Percentiles rank a stretch among this genome's conserved stretches.
Conservation (phyloP, 1,284 basidiomycete species). For the Pisolithus thermaeus region DNA sequence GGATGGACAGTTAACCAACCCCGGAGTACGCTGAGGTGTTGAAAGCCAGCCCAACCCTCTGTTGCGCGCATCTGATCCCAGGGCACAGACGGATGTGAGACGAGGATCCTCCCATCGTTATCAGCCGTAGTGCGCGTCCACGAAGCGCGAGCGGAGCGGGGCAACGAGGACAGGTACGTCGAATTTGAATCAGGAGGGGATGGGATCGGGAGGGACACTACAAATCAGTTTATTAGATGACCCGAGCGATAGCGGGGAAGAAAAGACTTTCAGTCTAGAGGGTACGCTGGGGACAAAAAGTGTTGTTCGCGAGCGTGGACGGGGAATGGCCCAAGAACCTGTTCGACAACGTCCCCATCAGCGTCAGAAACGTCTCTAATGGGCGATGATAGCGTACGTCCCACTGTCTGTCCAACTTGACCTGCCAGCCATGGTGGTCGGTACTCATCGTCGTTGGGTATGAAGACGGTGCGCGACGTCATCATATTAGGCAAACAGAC, state of each 20-base stretch:
- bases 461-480: no score
- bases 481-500: background rate
- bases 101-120: slow-evolving; percentile 41
- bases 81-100: slow-evolving; percentile 55
- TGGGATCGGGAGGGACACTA: slow-evolving; percentile 19
- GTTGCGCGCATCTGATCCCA: slow-evolving; percentile 63
- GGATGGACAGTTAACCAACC: slow-evolving; percentile 54
- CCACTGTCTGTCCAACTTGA: slow-evolving; percentile 23
- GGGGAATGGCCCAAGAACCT: slow-evolving; percentile 77
- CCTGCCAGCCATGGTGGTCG: slow-evolving; percentile 12
- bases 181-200: slow-evolving; percentile 7
- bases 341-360: background rate
- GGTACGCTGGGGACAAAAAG: slow-evolving; percentile 68
- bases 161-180: slow-evolving; percentile 47
- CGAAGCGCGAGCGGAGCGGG: slow-evolving; percentile 42
- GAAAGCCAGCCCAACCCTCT: slow-evolving; percentile 79
- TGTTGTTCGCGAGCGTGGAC: slow-evolving; percentile 78
- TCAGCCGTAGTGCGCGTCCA: slow-evolving; percentile 46
- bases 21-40: slow-evolving; percentile 66
- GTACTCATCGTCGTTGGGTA: background rate
- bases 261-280: slow-evolving; percentile 48
- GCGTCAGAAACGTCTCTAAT: background rate
- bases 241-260: background rate
- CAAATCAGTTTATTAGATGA: background rate
- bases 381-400: slow-evolving; percentile 14